These are phyloP conservation scores for Pseudogymnoascus sp. DNA, from an alignment of 2,329 filamentous ascomycete species.

Conservation along the genomic window DNA sequence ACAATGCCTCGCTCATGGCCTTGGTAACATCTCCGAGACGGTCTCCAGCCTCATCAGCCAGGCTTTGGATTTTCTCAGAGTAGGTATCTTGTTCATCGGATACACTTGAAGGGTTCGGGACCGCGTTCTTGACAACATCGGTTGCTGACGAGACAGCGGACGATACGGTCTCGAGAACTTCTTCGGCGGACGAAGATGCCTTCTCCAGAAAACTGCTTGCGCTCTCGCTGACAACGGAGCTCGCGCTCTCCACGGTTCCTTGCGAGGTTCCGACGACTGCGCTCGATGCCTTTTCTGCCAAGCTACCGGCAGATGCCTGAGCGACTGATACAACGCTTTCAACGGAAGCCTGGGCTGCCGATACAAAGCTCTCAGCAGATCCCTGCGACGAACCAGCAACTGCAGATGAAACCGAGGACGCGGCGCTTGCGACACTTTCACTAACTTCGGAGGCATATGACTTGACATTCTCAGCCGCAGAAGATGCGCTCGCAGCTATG, in stretches of 20 bases:
- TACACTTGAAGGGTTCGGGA: conserved; percentile 9
- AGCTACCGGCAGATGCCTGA: conserved; percentile 22
- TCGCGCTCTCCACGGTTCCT: conserved; percentile 22
- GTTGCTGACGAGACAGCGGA: background rate
- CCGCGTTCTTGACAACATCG: background rate
- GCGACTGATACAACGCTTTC: conserved; percentile 30
- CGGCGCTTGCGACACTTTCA: conserved; percentile 20
- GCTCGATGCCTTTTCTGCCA: conserved; percentile 24
- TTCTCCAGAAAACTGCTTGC: conserved; percentile 24
- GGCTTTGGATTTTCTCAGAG: conserved; percentile 43
- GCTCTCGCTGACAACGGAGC: conserved; percentile 13
- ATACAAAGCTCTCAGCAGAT: conserved; percentile 18
- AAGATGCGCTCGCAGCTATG: conserved; percentile 19
- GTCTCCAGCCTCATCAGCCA: conserved; percentile 45
- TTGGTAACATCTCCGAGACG: conserved; percentile 46
- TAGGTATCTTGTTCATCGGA: conserved; percentile 34
- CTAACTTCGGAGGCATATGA: conserved; percentile 16
- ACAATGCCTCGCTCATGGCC: conserved; percentile 48
- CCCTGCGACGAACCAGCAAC: conserved; percentile 17
- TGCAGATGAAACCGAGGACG: conserved; percentile 19
- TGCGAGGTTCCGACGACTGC: conserved; percentile 22
- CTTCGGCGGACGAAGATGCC: conserved; percentile 17
- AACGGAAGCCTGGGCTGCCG: conserved; percentile 21
- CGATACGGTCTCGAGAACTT: background rate
- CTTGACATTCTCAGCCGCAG: conserved; percentile 18